phyloP scores from a whole-genome alignment of 192 early-diverging fungal species.

The Backusella parvicylindrica region DNA sequence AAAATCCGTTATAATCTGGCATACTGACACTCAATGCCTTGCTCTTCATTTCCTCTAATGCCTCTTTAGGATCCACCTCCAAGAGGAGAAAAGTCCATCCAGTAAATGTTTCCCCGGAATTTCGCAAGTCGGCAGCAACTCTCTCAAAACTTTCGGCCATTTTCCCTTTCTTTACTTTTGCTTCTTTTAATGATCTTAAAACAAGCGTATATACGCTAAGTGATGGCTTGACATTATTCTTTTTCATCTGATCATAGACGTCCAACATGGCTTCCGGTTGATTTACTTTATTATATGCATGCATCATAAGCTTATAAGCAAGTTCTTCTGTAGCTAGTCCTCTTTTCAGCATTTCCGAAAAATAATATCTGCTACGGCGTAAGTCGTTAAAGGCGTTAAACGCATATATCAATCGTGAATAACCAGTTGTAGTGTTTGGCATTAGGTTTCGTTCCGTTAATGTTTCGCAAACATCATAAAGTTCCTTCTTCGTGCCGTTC shows the following conservation, averaged over 20 bases:
- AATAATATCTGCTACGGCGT: not conserved
- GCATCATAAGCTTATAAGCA: constrained; percentile 31
- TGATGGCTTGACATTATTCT: not conserved
- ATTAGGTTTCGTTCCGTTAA: not conserved
- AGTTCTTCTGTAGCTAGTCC: not conserved
- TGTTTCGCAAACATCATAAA: not conserved
- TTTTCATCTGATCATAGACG: constrained; percentile 26
- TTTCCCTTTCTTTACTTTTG: not conserved
- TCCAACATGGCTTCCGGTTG: not conserved
- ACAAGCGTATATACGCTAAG: not conserved
- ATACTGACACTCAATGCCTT: not conserved
- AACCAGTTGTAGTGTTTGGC: not conserved
- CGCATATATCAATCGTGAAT: constrained; percentile 17
- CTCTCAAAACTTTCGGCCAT: not conserved
- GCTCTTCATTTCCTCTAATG: constrained; percentile 13
- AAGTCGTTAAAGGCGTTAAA: constrained; percentile 9
- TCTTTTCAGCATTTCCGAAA: constrained; percentile 16
- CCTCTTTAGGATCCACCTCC: constrained; percentile 3
- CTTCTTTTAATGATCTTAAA: not conserved
- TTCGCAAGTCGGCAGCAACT: not conserved
- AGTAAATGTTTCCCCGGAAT: not conserved
- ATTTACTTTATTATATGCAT: not conserved
- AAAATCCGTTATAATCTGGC: constrained; percentile 35
- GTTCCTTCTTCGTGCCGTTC: constrained; percentile 1
- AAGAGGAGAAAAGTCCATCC: constrained; percentile 9